These are phyloP conservation scores for Elsinoe perseae DNA, from an alignment of 2,329 filamentous ascomycete genomes.

Conservation along the genomic window DNA sequence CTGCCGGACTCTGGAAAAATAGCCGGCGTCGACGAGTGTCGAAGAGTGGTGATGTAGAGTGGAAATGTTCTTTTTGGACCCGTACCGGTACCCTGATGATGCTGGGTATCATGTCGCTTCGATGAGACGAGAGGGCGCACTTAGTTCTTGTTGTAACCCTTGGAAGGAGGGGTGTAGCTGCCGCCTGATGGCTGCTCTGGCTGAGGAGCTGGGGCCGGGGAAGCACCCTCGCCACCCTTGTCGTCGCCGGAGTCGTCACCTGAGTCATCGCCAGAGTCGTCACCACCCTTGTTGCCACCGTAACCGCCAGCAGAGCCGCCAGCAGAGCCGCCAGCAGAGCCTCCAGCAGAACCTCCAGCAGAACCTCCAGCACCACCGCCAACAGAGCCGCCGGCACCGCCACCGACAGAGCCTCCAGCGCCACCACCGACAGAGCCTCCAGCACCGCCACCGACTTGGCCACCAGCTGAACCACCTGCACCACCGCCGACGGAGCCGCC, in stretches of 20 bases:
- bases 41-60: not conserved
- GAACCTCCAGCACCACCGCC: not conserved
- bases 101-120: slow-evolving; percentile 1
- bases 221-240: not conserved
- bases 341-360: not conserved
- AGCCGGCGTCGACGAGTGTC: not conserved
- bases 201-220: not conserved
- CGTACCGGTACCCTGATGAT: not conserved
- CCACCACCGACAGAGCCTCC: not conserved
- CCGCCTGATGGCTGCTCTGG: slow-evolving; percentile 1
- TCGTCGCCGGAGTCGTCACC: slow-evolving; percentile 1
- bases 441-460: not conserved
- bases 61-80: not conserved
- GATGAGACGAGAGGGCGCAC: not conserved
- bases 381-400: not conserved
- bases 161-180: slow-evolving; percentile 7
- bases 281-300: not conserved
- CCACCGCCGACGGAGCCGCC: not conserved
- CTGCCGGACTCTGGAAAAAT: not conserved
- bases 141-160: slow-evolving; percentile 8
- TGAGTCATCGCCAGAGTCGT: not conserved
- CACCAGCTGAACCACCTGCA: not conserved
- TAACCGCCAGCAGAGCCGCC: not conserved
- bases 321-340: not conserved
- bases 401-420: not conserved